Evolutionary conservation across 495 filamentous ascomycete species (phyloP), one percentile per base, ranked within the genome.

Genomic region (Penicillium pancosmium): DNA sequence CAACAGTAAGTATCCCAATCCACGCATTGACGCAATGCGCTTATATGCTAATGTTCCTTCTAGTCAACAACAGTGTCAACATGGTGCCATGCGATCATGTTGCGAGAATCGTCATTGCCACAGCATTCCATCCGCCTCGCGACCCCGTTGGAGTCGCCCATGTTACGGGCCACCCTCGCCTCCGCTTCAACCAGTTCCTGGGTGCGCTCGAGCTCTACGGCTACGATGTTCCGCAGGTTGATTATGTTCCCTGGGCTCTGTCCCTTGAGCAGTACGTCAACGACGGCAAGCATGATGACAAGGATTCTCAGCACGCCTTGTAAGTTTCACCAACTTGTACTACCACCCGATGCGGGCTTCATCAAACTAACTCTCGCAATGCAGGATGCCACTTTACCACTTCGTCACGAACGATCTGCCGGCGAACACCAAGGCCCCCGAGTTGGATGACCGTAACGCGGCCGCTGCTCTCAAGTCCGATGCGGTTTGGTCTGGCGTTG

Each of bases 71-170:
- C 74, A 93, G 91, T 0, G 85, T 97, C 67, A 98, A 98, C 75
- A 85, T 86, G 68, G 91, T 96, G 4, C 94, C 94, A 0, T 92
- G 97, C 25, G 84, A 87, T 65, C 90, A 94, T 66, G 93, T 97
- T 50, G 85, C 89, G 0, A 80, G 86, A 8, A 82, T 95, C 15
- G 88, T 96, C 21, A 86, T 91, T 23, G 91, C 92, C 1, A 76
- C 84, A 40, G 83, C 86, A 8, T 78, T 95, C 56, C 79, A 86
- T 62, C 87, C 88, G 2, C 83, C 49, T 19, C 64, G 62, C 21
- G 54, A 71, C 2, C 78, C 80, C 0, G 74, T 87, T 21, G 80
- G 81, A 31, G 87, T 91, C 1, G 82, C 84, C n/a, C 90, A 95
- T 40, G 86, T 93, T 25, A 96, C 91, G 4, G 83, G 84, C 12